Conservation (phyloP, 2,329 filamentous ascomycete genomes). For the Ophiobolus disseminans region DNA sequence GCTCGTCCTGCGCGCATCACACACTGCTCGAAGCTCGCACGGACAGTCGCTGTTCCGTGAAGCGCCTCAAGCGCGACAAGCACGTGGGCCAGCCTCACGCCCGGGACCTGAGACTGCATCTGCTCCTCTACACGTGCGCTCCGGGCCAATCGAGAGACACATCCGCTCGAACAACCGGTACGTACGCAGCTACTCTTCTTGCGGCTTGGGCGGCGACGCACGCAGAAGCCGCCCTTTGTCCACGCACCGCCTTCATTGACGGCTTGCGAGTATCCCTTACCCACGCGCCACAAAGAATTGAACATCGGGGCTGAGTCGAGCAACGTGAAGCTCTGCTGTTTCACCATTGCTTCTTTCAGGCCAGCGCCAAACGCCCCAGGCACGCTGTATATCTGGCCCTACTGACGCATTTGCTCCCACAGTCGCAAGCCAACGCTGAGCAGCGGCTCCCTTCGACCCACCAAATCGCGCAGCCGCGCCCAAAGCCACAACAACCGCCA, state of each 20-base stretch:
- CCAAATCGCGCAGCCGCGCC: conserved; percentile 26
- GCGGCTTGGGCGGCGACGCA: conserved; percentile 2
- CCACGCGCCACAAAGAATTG: conserved; percentile 25
- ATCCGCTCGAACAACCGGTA: conserved; percentile 14
- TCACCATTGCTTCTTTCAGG: conserved; percentile 28
- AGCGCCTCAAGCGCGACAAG: no score
- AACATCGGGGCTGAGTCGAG: conserved; percentile 23
- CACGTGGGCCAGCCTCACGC: no score
- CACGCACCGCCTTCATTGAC: conserved; percentile 2
- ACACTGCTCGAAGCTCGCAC: no score
- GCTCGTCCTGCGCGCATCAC: background rate
- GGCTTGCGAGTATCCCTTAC: conserved; percentile 5
- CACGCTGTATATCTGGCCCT: conserved; percentile 1
- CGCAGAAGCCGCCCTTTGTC: conserved; percentile 7
- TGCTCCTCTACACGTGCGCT: background rate
- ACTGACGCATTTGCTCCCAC: conserved; percentile 15
- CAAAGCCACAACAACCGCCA: conserved; percentile 24
- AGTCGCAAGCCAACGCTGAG: conserved; percentile 13
- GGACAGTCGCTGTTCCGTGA: no score
- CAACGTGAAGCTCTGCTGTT: conserved; percentile 33
- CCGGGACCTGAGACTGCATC: background rate
- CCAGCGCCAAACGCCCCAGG: conserved; percentile 22
- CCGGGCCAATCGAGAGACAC: background rate
- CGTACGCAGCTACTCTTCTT: conserved; percentile 4
- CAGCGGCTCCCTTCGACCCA: conserved; percentile 18